Evolutionary conservation across 768 basidiomycete species (phyloP).

Genomic region (Leccinum truebloodii): DNA sequence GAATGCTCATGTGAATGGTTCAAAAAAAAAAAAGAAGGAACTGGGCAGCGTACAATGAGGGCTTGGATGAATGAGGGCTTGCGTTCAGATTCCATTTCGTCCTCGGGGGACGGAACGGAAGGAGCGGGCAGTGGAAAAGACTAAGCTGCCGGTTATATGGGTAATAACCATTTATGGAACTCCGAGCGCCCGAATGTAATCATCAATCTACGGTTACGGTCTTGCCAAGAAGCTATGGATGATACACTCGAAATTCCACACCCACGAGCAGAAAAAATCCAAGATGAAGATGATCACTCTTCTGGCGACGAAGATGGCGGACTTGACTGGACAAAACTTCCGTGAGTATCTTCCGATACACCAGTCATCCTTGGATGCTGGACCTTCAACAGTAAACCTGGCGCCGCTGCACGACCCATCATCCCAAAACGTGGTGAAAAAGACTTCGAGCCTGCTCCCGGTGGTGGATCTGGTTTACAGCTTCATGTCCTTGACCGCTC

Average conservation of each 20-base stretch:
- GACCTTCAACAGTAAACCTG: conserved; percentile 20
- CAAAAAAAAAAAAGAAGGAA: conserved; percentile 15
- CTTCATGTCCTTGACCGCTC: conserved; percentile 78
- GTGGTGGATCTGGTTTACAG: conserved; percentile 73
- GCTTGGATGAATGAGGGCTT: conserved; percentile 49
- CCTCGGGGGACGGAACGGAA: conserved; percentile 12
- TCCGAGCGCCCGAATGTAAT: neutral
- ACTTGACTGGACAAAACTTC: conserved; percentile 81
- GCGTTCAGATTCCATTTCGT: conserved; percentile 30
- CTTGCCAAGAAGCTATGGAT: conserved; percentile 46
- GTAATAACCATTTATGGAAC: conserved; percentile 13
- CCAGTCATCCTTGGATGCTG: conserved; percentile 7
- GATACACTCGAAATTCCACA: conserved; percentile 53
- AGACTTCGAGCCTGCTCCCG: conserved; percentile 83
- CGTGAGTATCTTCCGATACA: conserved; percentile 40
- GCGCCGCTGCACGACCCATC: conserved; percentile 51
- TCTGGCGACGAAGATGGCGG: conserved; percentile 76
- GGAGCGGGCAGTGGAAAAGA: neutral
- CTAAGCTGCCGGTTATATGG: neutral
- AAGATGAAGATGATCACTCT: conserved; percentile 44
- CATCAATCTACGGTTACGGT: neutral
- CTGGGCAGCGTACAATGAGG: conserved; percentile 40
- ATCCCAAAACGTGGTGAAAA: conserved; percentile 98
- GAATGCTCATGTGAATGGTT: no score
- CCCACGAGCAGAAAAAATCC: conserved; percentile 13